Conservation (phyloP, 2,329 filamentous ascomycete genomes). For the Botryotinia convoluta region DNA sequence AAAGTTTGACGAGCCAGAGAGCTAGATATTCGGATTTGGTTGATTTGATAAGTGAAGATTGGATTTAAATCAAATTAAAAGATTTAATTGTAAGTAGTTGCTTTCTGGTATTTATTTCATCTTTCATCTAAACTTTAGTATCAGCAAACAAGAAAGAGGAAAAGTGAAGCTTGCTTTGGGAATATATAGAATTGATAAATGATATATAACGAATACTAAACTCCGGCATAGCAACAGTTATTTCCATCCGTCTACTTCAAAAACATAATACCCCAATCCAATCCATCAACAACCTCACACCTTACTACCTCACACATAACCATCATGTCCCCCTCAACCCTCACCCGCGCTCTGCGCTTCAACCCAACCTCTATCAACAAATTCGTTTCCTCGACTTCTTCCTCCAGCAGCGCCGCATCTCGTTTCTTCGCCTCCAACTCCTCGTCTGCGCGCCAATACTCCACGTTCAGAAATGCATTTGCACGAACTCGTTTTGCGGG, state of each 20-base stretch:
- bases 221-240: slow-evolving; percentile 6
- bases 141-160: background rate
- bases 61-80: background rate
- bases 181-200: background rate
- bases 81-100: background rate
- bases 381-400: slow-evolving; percentile 2
- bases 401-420: slow-evolving; percentile 41
- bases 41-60: background rate
- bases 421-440: slow-evolving; percentile 44
- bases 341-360: slow-evolving; percentile 15
- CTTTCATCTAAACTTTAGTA: background rate
- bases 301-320: background rate
- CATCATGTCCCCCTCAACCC: background rate
- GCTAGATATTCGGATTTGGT: background rate
- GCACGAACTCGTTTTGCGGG: background rate
- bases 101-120: background rate
- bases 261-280: background rate
- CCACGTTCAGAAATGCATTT: slow-evolving; percentile 25
- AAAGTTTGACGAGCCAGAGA: slow-evolving; percentile 13
- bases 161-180: background rate
- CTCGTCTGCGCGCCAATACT: slow-evolving; percentile 50
- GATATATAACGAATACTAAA: background rate
- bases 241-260: background rate
- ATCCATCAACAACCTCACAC: background rate
- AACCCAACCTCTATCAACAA: slow-evolving; percentile 8